Conservation (phyloP, 2,329 filamentous ascomycete species). For the Trichocomaceae sp. region DNA sequence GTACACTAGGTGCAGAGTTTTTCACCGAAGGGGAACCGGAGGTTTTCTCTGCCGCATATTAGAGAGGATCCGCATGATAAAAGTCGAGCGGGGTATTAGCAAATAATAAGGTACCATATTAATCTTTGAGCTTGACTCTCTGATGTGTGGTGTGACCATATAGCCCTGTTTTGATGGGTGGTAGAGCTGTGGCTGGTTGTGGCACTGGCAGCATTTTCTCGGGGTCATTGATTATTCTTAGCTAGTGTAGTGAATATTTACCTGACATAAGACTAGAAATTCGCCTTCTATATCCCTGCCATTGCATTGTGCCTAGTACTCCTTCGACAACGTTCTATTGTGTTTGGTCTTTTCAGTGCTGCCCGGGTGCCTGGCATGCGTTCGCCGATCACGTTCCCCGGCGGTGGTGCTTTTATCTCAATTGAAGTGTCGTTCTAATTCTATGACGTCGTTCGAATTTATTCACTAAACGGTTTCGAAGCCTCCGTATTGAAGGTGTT, state of each 20-base stretch:
- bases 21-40: no score
- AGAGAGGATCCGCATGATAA: no score
- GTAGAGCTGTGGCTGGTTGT: constrained; percentile 31
- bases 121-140: constrained; percentile 37
- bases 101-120: no score
- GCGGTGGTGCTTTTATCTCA: constrained; percentile 46
- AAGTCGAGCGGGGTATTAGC: no score
- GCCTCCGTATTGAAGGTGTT: constrained; percentile 25
- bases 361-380: constrained; percentile 46
- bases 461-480: constrained; percentile 22
- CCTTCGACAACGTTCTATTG: constrained; percentile 6
- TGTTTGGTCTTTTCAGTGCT: constrained; percentile 42
- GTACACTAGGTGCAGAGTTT: no score
- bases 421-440: constrained; percentile 28
- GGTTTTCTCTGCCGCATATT: no score
- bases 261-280: background rate
- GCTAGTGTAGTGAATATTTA: constrained; percentile 7
- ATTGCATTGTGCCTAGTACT: background rate
- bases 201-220: constrained; percentile 29
- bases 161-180: constrained; percentile 31
- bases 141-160: constrained; percentile 34
- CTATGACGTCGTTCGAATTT: no score
- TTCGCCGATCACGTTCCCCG: constrained; percentile 44
- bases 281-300: background rate
- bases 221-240: constrained; percentile 24